Evolutionary conservation across 352 stramenopile genomes (phyloP).

Genomic region (Paralagenidium karlingii): DNA sequence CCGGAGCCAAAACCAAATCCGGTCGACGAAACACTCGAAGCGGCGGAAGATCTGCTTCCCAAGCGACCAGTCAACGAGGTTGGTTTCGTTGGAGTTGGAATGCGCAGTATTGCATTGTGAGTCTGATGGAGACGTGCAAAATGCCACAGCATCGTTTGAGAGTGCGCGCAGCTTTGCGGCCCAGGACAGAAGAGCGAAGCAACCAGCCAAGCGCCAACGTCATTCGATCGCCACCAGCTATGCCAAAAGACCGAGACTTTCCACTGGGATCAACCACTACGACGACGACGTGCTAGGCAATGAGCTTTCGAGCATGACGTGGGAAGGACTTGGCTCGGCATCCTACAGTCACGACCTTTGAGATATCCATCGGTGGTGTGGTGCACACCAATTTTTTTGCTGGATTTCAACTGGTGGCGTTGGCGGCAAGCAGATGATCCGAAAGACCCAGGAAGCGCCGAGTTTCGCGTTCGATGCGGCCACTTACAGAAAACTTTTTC

Average conservation of each 20-base stretch:
- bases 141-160: background rate
- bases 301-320: slow-evolving; percentile 60
- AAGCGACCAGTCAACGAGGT: slow-evolving; percentile 2
- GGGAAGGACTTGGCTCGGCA: slow-evolving; percentile 51
- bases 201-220: slow-evolving; percentile 18
- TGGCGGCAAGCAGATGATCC: too few relatives aligned
- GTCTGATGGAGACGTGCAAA: background rate
- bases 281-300: slow-evolving; percentile 41
- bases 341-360: too few relatives aligned
- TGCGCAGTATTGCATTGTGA: background rate
- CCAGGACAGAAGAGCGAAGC: slow-evolving; percentile 6
- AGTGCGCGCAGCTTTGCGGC: background rate
- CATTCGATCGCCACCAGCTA: slow-evolving; percentile 17
- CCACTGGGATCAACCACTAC: slow-evolving; percentile 46
- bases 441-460: too few relatives aligned
- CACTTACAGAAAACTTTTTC: slow-evolving; percentile 68
- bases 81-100: background rate
- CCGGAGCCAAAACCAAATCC: background rate
- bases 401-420: too few relatives aligned
- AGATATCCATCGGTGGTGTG: too few relatives aligned
- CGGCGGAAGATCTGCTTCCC: too few relatives aligned
- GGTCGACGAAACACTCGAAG: too few relatives aligned
- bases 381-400: too few relatives aligned
- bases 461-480: slow-evolving; percentile 51
- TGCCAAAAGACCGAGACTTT: too few relatives aligned